phyloP scores from a whole-genome alignment of 2,329 filamentous ascomycete genomes.

The Fusarium virguliforme region DNA sequence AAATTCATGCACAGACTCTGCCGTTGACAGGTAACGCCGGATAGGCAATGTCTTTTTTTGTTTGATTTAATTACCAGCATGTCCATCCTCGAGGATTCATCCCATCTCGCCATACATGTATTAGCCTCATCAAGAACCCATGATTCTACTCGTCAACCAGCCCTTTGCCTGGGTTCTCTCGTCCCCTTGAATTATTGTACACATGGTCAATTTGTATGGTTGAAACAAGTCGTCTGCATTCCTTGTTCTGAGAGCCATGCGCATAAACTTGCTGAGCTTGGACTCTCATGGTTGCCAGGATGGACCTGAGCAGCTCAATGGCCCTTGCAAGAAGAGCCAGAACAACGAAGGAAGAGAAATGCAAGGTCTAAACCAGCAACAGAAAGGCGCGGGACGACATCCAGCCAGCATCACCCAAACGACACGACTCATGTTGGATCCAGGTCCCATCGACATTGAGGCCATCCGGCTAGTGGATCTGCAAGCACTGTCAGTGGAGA shows the following conservation, averaged over 20 bases:
- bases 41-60: not conserved
- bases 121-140: not conserved
- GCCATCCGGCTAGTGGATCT: constrained; percentile 8
- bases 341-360: no score
- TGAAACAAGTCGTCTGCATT: constrained; percentile 1
- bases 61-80: not conserved
- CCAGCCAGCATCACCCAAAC: not conserved
- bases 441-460: not conserved
- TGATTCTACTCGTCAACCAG: not conserved
- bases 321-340: no score
- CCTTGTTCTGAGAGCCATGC: constrained; percentile 6
- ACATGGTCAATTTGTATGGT: not conserved
- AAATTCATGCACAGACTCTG: constrained; percentile 1
- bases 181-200: not conserved
- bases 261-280: constrained; percentile 14
- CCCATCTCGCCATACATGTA: not conserved
- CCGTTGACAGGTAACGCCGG: not conserved
- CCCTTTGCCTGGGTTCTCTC: not conserved
- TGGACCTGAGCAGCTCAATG: no score
- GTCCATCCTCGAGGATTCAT: not conserved
- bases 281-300: not conserved
- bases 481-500: constrained; percentile 2
- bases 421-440: not conserved
- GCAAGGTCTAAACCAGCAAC: no score
- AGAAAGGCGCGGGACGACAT: no score